Percentiles rank a stretch among this genome's conserved stretches.
Evolutionary conservation across 2,329 filamentous ascomycete genomes (phyloP).

Genomic region (Venturia asperata): DNA sequence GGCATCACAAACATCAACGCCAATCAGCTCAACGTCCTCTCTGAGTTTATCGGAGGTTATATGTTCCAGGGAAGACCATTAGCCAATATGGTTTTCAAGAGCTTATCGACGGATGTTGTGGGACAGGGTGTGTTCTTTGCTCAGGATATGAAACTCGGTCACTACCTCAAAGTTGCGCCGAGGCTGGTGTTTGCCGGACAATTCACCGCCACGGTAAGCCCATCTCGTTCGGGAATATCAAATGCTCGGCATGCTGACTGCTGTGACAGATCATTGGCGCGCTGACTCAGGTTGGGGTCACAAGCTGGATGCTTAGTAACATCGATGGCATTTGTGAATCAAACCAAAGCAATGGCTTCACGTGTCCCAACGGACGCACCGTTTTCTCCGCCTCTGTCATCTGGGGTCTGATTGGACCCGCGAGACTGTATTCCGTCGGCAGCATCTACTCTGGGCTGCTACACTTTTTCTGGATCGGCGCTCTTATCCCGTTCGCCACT

Average conservation of each 20-base stretch:
- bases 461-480: conserved; percentile 67
- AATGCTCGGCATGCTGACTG: conserved; percentile 47
- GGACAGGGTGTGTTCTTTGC: conserved; percentile 43
- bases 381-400: conserved; percentile 61
- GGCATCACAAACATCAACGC: conserved; percentile 53
- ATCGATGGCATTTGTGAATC: conserved; percentile 60
- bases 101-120: conserved; percentile 40
- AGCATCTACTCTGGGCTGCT: conserved; percentile 62
- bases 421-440: conserved; percentile 64
- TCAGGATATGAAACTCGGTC: conserved; percentile 47
- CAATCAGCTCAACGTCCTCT: conserved; percentile 5
- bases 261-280: conserved; percentile 48
- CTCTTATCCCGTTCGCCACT: conserved; percentile 53
- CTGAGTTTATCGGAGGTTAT: conserved; percentile 33
- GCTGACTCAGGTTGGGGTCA: conserved; percentile 57
- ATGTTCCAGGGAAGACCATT: conserved; percentile 43
- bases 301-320: conserved; percentile 49
- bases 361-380: conserved; percentile 50
- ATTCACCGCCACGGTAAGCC: conserved; percentile 50
- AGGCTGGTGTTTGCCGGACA: conserved; percentile 60
- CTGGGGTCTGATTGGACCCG: conserved; percentile 62
- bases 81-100: conserved; percentile 47
- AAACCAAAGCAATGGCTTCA: conserved; percentile 52
- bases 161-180: conserved; percentile 52
- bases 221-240: conserved; percentile 41